Evolutionary conservation across 176 grass and related monocot species (phyloP).

Genomic region (Eremochloa ophiuroides): DNA sequence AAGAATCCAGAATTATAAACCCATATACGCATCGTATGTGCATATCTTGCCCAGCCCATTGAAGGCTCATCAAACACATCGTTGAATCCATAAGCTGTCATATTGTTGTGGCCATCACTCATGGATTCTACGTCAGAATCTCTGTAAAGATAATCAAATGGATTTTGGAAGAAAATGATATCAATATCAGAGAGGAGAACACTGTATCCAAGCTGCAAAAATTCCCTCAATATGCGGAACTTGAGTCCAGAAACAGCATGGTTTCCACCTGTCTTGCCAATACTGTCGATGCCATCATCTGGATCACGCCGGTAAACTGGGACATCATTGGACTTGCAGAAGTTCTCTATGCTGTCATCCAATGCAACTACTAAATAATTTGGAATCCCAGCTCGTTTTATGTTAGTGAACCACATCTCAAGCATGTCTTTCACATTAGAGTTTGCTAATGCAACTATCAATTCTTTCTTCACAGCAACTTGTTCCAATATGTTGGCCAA

Average conservation of each 20-base stretch:
- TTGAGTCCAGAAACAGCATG: slow-evolving; percentile 93
- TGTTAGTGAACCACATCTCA: slow-evolving; percentile 86
- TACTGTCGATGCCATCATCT: slow-evolving; percentile 71
- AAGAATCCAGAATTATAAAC: slow-evolving; percentile 99
- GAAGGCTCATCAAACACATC: slow-evolving; percentile 94
- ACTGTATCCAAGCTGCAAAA: slow-evolving; percentile 94
- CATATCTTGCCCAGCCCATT: slow-evolving; percentile 99
- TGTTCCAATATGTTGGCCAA: slow-evolving; percentile 67
- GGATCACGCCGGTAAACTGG: slow-evolving; percentile 78
- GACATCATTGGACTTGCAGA: slow-evolving; percentile 69
- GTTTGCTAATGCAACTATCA: slow-evolving; percentile 90
- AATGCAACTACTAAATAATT: slow-evolving; percentile 95
- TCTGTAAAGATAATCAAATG: slow-evolving; percentile 85
- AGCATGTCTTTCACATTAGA: slow-evolving; percentile 88
- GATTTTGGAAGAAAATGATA: slow-evolving; percentile 93
- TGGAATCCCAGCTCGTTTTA: slow-evolving; percentile 79
- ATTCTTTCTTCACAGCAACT: slow-evolving; percentile 76
- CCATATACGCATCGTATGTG: slow-evolving; percentile 97
- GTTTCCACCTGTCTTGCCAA: slow-evolving; percentile 76
- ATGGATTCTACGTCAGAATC: slow-evolving; percentile 95
- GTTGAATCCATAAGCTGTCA: slow-evolving; percentile 92
- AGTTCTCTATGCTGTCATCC: slow-evolving; percentile 64
- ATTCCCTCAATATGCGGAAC: slow-evolving; percentile 87
- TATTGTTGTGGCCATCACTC: slow-evolving; percentile 92
- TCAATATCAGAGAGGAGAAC: slow-evolving; percentile 92